Evolutionary conservation across 1,284 basidiomycete species (phyloP), one percentile per base, ranked within the genome.

Genomic region (Puccinia novopanici): DNA sequence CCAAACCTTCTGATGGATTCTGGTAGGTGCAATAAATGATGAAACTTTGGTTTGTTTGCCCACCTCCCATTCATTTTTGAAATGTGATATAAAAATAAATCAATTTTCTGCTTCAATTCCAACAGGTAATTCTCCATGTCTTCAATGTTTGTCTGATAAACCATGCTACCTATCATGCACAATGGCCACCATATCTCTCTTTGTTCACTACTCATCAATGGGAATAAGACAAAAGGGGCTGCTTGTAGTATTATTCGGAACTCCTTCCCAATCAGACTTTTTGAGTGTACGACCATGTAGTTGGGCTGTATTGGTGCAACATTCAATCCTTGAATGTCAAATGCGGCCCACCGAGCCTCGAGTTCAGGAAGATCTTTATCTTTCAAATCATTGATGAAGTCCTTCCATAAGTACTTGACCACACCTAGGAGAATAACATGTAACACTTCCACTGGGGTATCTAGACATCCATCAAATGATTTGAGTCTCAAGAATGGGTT

Each of bases 41-140:
- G 84, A 52, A 84, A 87, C 75, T 88, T 87, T 0, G 86, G 85
- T 80, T 88, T 87, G 76, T 87, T 87, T 80, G 87, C 86, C 87
- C 86, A 87, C 8, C 2, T 48, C 2, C 45, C 45, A 13, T 2
- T 13, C 45, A 48, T 48, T 9, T 2, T 17, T 0, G 45, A 2
- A 3, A 48, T 6, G 2, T 48, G 10, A 17, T 1, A 48, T 48
- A 48, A 3, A 6, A 48, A 48, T 2, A 2, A 1, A 3, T 48
- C 1, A 1, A 48, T 48, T 10, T 48, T 2, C 1, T 13, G 45
- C 8, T 2, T 3, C 45, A 48, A 48, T 2, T 48, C 17, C 1
- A 1, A 48, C 2, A 48, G 10, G 1, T 48, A 48, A 1, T 48
- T 1, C 8, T 48, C 45, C 45, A 48, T 48, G 2, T 48, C 17